phyloP scores from a whole-genome alignment of 208 protist species.

The Porcisia hertigi region DNA sequence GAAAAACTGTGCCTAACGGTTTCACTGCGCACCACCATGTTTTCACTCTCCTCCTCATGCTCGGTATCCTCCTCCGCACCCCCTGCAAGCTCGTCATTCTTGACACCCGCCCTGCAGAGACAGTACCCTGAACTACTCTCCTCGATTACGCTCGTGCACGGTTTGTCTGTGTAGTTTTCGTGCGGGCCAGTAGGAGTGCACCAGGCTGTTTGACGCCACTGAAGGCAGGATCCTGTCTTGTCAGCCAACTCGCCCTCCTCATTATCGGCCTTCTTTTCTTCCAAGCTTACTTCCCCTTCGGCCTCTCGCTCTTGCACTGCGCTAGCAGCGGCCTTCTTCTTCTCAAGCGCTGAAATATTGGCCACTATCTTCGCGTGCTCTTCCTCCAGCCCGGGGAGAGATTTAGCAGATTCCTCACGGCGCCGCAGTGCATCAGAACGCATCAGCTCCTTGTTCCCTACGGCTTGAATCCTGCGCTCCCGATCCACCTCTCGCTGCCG shows the following conservation, averaged over 20 bases:
- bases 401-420: constrained; percentile 23
- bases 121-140: constrained; percentile 50
- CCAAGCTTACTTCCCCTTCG: constrained; percentile 19
- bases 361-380: constrained; percentile 18
- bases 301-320: constrained; percentile 39
- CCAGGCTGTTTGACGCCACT: constrained; percentile 46
- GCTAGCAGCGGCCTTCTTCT: constrained; percentile 28
- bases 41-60: not conserved
- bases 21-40: not conserved
- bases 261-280: constrained; percentile 14
- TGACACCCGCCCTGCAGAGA: constrained; percentile 33
- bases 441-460: constrained; percentile 38
- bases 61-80: not conserved
- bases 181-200: constrained; percentile 35
- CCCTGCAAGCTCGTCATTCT: not conserved
- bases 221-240: constrained; percentile 23
- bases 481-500: constrained; percentile 26
- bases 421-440: constrained; percentile 11
- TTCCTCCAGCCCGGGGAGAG: constrained; percentile 11
- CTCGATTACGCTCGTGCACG: constrained; percentile 41
- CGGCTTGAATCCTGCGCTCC: constrained; percentile 22
- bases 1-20: constrained; percentile 35
- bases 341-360: constrained; percentile 27
- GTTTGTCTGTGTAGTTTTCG: constrained; percentile 28
- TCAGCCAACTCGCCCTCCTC: constrained; percentile 9